Evolutionary conservation across 2,329 filamentous ascomycete genomes (phyloP), one percentile per base, ranked within the genome.

Genomic region (Ceratocystis alfenasii): DNA sequence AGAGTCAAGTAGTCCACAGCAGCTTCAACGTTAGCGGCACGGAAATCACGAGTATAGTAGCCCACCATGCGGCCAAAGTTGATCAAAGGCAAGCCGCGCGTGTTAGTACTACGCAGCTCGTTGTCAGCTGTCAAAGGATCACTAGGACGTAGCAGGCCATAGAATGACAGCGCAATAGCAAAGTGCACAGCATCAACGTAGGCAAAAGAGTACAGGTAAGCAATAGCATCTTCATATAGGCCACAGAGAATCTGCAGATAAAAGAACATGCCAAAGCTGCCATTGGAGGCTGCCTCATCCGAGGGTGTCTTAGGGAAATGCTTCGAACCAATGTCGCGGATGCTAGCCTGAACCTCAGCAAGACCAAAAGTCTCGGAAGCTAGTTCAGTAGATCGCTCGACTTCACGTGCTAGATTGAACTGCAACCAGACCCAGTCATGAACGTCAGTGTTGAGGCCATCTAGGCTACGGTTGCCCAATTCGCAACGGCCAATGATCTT

Each of bases 161-260:
- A 96, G 76, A 88, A 96, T 71, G 87, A 86, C 57, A 99, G 81
- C 0, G 87, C 90, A 72, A 97, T 87, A 25, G 90, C 90, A 73
- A 97, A 96, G 78, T 99, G 95, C 62, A 96, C 90, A 28, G 93
- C 92, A 70, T 95, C 92, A 59, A 96, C 85, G 72, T 96, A 95
- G 63, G 90, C 89, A 77, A 95, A 94, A 60, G 86, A 84, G 73
- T 96, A 96, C 20, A 99, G 82, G 75, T 95, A 97, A 41, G 89
- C 87, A 64, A 99, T 81, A 17, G 93, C 94, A 72, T 94, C 87
- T 76, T 99, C 94, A 71, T 95, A 99, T 83, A 96, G 87, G 69
- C 94, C 94, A 36, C 89, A 87, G 63, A 97, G 79, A 53, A 95
- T 83, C 74, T 96, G 91, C 70, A 99, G 83, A 76, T 95, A 91